phyloP scores from a whole-genome alignment of 139 green algal species.

The Haematococcus sp. region DNA sequence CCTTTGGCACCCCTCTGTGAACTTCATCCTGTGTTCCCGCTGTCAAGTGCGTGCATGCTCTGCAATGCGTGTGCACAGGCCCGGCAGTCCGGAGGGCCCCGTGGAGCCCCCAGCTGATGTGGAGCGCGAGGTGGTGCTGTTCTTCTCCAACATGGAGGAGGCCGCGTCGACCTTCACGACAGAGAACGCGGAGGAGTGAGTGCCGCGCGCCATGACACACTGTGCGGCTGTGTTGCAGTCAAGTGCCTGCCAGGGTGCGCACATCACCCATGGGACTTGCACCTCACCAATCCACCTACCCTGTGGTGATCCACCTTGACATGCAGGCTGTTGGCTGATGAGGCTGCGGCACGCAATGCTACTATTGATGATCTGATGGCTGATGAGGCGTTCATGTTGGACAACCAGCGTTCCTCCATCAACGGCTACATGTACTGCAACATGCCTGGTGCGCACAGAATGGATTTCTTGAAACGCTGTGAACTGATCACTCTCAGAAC shows the following conservation, averaged over 20 bases:
- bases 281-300: no score
- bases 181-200: constrained; percentile 37
- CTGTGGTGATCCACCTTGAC: no score
- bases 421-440: constrained; percentile 61
- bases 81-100: not conserved
- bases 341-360: not conserved
- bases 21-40: no score
- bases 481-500: no score
- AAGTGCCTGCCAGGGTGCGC: no score
- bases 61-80: not conserved
- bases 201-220: constrained; percentile 2
- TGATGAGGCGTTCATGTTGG: constrained; percentile 2
- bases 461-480: no score
- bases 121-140: constrained; percentile 47
- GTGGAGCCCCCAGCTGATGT: constrained; percentile 16
- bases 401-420: constrained; percentile 2
- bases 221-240: not conserved
- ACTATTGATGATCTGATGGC: constrained; percentile 4
- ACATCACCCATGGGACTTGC: no score
- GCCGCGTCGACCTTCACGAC: constrained; percentile 8
- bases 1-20: no score
- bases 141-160: constrained; percentile 39
- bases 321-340: not conserved
- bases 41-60: no score
- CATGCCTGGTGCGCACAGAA: constrained; percentile 35